Evolutionary conservation across 108 stramenopile species (phyloP).

Genomic region (Fragilariopsis cylindrus): DNA sequence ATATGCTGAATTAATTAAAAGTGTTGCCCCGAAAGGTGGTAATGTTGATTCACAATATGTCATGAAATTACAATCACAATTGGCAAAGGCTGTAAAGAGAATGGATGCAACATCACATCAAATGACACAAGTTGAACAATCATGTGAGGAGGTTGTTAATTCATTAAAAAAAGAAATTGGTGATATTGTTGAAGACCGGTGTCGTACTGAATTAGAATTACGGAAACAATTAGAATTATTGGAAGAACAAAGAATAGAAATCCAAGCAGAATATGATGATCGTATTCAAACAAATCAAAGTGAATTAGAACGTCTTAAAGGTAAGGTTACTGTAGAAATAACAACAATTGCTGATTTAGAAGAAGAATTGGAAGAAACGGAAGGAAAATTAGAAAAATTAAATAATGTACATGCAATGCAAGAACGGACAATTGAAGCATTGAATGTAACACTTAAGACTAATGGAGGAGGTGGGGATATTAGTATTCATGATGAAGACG

Average conservation of each 20-base stretch:
- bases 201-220: constrained; percentile 61
- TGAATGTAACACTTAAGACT: constrained; percentile 35
- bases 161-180: constrained; percentile 52
- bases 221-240: constrained; percentile 56
- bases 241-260: constrained; percentile 52
- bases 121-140: constrained; percentile 57
- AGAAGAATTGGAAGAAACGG: constrained; percentile 53
- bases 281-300: constrained; percentile 53
- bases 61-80: constrained; percentile 57
- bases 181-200: constrained; percentile 59
- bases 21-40: constrained; percentile 62
- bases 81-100: constrained; percentile 66
- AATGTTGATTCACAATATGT: constrained; percentile 57
- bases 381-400: constrained; percentile 32
- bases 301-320: constrained; percentile 34
- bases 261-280: constrained; percentile 59
- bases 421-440: constrained; percentile 43
- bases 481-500: constrained; percentile 20
- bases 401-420: constrained; percentile 54
- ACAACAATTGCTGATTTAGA: constrained; percentile 44
- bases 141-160: constrained; percentile 45
- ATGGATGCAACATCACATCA: constrained; percentile 62
- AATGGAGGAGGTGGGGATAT: constrained; percentile 17
- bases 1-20: constrained; percentile 68
- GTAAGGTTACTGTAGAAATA: constrained; percentile 36